phyloP scores from a whole-genome alignment of 108 stramenopile genomes.

The Pseudonitzschia pungens region DNA sequence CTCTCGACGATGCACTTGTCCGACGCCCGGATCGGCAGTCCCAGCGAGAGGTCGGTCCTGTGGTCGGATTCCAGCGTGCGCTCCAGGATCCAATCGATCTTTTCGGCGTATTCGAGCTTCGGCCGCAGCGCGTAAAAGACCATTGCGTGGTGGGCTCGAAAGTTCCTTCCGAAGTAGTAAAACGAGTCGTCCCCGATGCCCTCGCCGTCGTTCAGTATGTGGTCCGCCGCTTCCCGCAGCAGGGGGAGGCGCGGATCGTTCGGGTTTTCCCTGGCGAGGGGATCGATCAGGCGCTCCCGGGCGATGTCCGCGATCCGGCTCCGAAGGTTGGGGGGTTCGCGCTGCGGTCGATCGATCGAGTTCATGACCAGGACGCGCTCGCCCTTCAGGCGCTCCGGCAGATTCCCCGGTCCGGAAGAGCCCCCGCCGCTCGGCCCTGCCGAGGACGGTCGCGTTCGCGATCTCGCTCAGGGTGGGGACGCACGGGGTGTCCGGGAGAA shows the following conservation, averaged over 20 bases:
- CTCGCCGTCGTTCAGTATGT: background rate
- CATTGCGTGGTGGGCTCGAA: constrained; percentile 27
- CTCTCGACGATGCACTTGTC: constrained; percentile 51
- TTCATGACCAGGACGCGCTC: constrained; percentile 27
- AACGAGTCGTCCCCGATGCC: background rate
- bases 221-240: constrained; percentile 3
- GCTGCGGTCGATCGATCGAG: constrained; percentile 23
- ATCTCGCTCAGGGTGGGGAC: constrained; percentile 32
- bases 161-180: constrained; percentile 24
- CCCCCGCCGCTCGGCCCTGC: constrained; percentile 16
- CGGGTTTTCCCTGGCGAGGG: background rate
- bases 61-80: background rate
- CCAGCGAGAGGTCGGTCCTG: constrained; percentile 25
- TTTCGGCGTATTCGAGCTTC: constrained; percentile 11
- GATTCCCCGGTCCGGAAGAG: constrained; percentile 31
- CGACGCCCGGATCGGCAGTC: constrained; percentile 50
- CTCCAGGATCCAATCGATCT: constrained; percentile 20
- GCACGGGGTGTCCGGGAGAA: constrained; percentile 40
- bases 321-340: constrained; percentile 16
- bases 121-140: constrained; percentile 44
- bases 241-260: constrained; percentile 6
- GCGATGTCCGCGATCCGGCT: constrained; percentile 1
- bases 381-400: background rate
- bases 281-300: constrained; percentile 9
- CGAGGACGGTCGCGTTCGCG: constrained; percentile 26